phyloP scores from a whole-genome alignment of 805 yeast genomes.

The Wickerhamiella qilinensis region DNA sequence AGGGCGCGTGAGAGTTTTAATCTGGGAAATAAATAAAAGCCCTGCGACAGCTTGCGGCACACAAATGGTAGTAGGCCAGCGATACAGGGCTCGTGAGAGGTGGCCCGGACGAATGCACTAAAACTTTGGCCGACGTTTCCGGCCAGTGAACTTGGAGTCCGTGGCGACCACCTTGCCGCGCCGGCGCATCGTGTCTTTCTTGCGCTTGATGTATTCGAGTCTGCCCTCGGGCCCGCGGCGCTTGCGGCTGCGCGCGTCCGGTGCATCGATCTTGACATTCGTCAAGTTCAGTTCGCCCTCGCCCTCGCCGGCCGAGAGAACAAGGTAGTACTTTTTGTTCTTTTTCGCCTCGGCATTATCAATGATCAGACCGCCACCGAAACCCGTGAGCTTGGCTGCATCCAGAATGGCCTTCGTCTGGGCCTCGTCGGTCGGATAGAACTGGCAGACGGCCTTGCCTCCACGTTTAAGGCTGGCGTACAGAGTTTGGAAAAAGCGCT shows the following conservation, averaged over 20 bases:
- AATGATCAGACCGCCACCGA: slow-evolving; percentile 86
- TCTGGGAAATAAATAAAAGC: no score
- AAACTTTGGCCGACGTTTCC: slow-evolving; percentile 57
- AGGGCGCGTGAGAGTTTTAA: no score
- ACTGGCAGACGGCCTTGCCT: slow-evolving; percentile 94
- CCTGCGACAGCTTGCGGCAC: no score
- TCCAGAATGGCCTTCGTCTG: slow-evolving; percentile 63
- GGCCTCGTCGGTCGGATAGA: slow-evolving; percentile 80
- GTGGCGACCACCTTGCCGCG: slow-evolving; percentile 78
- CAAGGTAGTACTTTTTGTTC: slow-evolving; percentile 80
- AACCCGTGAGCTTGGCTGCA: slow-evolving; percentile 88
- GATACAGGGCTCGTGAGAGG: no score
- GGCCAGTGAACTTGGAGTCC: slow-evolving; percentile 84
- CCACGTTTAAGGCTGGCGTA: slow-evolving; percentile 81
- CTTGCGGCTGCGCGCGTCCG: slow-evolving; percentile 22
- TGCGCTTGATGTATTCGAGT: slow-evolving; percentile 71
- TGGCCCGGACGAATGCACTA: no score
- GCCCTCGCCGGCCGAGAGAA: slow-evolving; percentile 72
- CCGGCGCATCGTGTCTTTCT: slow-evolving; percentile 84
- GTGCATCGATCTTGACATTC: slow-evolving; percentile 62
- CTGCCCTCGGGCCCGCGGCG: slow-evolving; percentile 48
- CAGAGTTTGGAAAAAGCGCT: slow-evolving; percentile 72
- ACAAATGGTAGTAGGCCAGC: no score
- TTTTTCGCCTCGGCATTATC: slow-evolving; percentile 89
- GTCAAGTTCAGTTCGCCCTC: slow-evolving; percentile 59